These are phyloP conservation scores for Moniliophthora roreri DNA, from an alignment of 1,284 basidiomycete species.

Conservation along the genomic window DNA sequence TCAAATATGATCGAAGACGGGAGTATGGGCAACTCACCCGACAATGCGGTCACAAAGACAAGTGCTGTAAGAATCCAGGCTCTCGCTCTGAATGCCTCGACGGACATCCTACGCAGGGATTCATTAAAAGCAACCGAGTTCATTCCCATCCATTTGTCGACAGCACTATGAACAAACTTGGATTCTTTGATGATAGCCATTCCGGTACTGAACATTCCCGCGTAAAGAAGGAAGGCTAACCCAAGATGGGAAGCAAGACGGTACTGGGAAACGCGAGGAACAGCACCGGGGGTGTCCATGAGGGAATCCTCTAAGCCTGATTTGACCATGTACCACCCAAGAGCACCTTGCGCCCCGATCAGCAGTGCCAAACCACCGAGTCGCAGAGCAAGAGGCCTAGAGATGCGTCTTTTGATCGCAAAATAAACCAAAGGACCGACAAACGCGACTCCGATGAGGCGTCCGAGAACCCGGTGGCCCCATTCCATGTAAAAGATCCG, in stretches of 20 bases:
- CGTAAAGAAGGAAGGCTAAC: conserved; percentile 88
- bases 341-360: conserved; percentile 86
- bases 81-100: conserved; percentile 59
- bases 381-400: conserved; percentile 59
- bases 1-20: conserved; percentile 2
- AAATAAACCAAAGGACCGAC: conserved; percentile 84
- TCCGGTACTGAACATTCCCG: conserved; percentile 88
- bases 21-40: conserved; percentile 49
- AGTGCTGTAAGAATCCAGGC: conserved; percentile 69
- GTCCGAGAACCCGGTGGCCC: conserved; percentile 92
- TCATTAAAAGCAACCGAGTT: conserved; percentile 27
- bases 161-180: conserved; percentile 59
- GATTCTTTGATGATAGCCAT: conserved; percentile 81
- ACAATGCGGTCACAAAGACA: conserved; percentile 89
- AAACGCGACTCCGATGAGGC: conserved; percentile 84
- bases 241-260: conserved; percentile 93
- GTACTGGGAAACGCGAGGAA: conserved; percentile 96
- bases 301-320: conserved; percentile 88
- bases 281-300: conserved; percentile 78
- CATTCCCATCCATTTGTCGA: conserved; percentile 42
- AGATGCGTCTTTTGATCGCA: conserved; percentile 64
- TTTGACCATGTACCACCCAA: conserved; percentile 99
- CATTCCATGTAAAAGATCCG: conserved; percentile 99
- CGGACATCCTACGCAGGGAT: conserved; percentile 54
- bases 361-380: conserved; percentile 75